Percentiles rank a stretch among this genome's conserved stretches.
These are phyloP conservation scores for Pseudocercospora eumusae DNA, from an alignment of 2,329 filamentous ascomycete species.

Conservation along the genomic window DNA sequence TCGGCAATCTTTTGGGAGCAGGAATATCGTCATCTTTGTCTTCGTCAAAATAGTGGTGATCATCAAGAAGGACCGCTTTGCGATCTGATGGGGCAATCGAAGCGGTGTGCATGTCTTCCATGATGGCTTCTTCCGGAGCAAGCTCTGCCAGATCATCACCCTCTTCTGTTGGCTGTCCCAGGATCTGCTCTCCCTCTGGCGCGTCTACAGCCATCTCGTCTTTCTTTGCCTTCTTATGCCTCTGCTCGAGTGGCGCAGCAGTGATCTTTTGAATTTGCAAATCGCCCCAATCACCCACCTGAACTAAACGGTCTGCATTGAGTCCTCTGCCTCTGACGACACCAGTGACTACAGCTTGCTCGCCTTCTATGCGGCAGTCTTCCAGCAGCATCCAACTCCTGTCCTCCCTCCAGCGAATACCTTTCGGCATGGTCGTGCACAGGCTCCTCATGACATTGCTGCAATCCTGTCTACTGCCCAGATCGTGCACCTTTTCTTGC, in stretches of 20 bases:
- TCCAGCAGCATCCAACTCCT: constrained; percentile 95
- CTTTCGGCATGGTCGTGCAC: constrained; percentile 89
- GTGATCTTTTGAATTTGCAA: constrained; percentile 91
- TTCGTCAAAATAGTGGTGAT: constrained; percentile 97
- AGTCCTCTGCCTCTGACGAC: constrained; percentile 81
- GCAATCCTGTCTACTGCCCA: constrained; percentile 87
- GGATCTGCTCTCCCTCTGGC: constrained; percentile 56
- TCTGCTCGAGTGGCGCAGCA: constrained; percentile 66
- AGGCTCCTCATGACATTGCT: constrained; percentile 86
- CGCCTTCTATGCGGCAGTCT: constrained; percentile 67
- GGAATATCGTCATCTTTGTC: constrained; percentile 66
- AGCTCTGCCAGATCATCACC: constrained; percentile 80
- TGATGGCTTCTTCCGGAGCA: constrained; percentile 80
- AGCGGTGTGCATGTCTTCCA: constrained; percentile 65
- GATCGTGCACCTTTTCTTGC: constrained; percentile 84
- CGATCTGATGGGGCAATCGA: constrained; percentile 52
- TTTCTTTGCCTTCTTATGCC: constrained; percentile 56
- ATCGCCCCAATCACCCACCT: constrained; percentile 90
- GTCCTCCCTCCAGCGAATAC: constrained; percentile 92
- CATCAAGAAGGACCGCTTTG: constrained; percentile 90
- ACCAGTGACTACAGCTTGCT: constrained; percentile 66
- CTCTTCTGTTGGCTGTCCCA: constrained; percentile 74
- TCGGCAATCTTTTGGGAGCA: constrained; percentile 74
- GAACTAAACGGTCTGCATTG: constrained; percentile 85
- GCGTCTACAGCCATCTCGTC: constrained; percentile 67